Percentiles rank a stretch among this genome's conserved stretches.
phyloP scores from a whole-genome alignment of 768 basidiomycete genomes.

The Tephrocybe sp. region DNA sequence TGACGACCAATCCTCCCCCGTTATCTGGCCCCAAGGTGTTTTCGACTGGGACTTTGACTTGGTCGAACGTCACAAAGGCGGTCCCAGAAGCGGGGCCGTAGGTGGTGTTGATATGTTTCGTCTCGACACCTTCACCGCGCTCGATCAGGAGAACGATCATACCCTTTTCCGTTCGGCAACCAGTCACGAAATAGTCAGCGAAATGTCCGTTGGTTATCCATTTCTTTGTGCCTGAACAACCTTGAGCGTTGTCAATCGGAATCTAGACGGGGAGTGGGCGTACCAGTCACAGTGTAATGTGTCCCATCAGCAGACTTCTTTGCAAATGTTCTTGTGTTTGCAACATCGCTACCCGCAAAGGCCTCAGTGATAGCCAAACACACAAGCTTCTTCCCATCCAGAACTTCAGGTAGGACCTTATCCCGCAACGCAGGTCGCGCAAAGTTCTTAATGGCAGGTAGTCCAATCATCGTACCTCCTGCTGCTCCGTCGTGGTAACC shows the following conservation, averaged over 20 bases:
- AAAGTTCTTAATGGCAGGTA: conserved; percentile 55
- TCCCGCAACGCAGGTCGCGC: conserved; percentile 43
- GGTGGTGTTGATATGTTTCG: conserved; percentile 28
- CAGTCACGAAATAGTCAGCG: conserved; percentile 49
- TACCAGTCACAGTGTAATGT: conserved; percentile 66
- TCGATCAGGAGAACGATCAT: conserved; percentile 16
- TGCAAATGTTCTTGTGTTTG: conserved; percentile 59
- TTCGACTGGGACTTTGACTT: conserved; percentile 45
- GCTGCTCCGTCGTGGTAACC: conserved; percentile 71
- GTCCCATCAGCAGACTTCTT: conserved; percentile 65
- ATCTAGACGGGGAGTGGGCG: conserved; percentile 34
- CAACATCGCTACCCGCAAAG: conserved; percentile 70
- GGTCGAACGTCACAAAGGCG: conserved; percentile 22
- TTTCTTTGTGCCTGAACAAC: conserved; percentile 17
- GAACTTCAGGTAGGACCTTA: conserved; percentile 45
- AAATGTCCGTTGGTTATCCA: conserved; percentile 44
- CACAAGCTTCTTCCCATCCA: conserved; percentile 67
- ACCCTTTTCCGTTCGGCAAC: conserved; percentile 48
- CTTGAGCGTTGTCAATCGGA: conserved; percentile 26
- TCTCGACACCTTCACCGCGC: conserved; percentile 21
- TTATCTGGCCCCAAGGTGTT: conserved; percentile 54
- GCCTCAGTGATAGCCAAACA: conserved; percentile 76
- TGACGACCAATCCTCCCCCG: conserved; percentile 44
- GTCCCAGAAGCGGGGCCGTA: conserved; percentile 65
- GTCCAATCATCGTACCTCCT: conserved; percentile 64